These are phyloP conservation scores for Cucurbita argyrosperma DNA, from an alignment of 306 rosid genomes.

Conservation along the genomic window DNA sequence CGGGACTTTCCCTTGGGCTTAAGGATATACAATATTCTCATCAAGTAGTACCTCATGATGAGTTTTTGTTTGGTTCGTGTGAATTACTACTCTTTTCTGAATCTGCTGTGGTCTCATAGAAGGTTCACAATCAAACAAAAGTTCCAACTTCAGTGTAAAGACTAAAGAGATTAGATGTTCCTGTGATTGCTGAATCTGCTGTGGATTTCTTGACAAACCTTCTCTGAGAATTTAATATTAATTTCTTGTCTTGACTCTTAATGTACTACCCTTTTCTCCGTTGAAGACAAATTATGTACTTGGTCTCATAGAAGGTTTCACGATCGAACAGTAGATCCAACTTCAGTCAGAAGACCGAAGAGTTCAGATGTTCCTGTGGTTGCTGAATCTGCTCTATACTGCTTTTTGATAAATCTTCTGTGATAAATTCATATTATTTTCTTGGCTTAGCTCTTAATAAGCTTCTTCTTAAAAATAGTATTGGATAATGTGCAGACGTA, in stretches of 20 bases:
- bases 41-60: not conserved
- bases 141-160: not conserved
- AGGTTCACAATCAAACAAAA: not conserved
- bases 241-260: not conserved
- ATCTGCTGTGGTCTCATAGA: not conserved
- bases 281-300: not conserved
- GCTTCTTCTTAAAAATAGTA: not conserved
- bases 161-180: not conserved
- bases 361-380: not conserved
- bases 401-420: not conserved
- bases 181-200: not conserved
- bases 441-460: not conserved
- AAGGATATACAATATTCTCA: not conserved
- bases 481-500: constrained; percentile 50
- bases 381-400: not conserved
- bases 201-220: not conserved
- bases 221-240: not conserved
- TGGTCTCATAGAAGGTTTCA: not conserved
- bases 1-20: not conserved
- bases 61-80: not conserved
- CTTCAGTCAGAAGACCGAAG: not conserved
- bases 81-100: not conserved
- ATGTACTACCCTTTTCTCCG: not conserved
- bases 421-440: not conserved
- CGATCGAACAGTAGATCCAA: not conserved